Percentiles rank a stretch among this genome's conserved stretches.
Evolutionary conservation across 2,329 filamentous ascomycete genomes (phyloP).

Genomic region (Paecilomyces sp.): DNA sequence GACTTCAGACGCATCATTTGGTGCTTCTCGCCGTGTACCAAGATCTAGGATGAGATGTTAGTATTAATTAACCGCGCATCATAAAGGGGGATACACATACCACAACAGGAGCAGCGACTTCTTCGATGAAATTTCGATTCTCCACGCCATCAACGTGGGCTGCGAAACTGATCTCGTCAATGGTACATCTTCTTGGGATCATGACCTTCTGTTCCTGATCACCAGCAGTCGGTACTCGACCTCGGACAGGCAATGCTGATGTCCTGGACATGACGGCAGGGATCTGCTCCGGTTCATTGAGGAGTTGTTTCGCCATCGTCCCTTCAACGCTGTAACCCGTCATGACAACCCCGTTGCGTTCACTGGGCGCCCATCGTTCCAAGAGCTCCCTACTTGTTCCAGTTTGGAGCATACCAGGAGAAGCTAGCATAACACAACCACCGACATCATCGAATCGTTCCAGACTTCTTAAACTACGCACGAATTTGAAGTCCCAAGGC

Average conservation of each 20-base stretch:
- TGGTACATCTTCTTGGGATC: conserved; percentile 86
- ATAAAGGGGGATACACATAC: conserved; percentile 49
- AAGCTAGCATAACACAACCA: conserved; percentile 93
- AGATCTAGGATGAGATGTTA: conserved; percentile 53
- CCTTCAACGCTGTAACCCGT: conserved; percentile 98
- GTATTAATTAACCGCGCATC: background rate
- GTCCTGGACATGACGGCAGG: conserved; percentile 80
- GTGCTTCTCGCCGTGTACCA: conserved; percentile 94
- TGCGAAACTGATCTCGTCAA: conserved; percentile 91
- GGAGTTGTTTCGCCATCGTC: conserved; percentile 93
- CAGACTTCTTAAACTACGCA: conserved; percentile 83
- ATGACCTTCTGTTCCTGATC: conserved; percentile 77
- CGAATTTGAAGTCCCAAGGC: conserved; percentile 95
- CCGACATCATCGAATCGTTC: conserved; percentile 96
- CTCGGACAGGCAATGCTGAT: conserved; percentile 45
- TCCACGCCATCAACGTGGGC: conserved; percentile 95
- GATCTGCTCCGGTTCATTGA: conserved; percentile 91
- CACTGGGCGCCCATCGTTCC: conserved; percentile 91
- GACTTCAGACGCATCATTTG: conserved; percentile 98
- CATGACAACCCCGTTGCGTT: conserved; percentile 96
- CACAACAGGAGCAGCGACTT: conserved; percentile 84
- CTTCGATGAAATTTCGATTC: conserved; percentile 94
- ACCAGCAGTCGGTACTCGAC: conserved; percentile 54
- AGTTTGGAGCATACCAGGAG: conserved; percentile 96
- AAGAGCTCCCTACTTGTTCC: conserved; percentile 88